Evolutionary conservation across 1,139 yeast genomes (phyloP).

Genomic region (Blastobotrys arbuscula): DNA sequence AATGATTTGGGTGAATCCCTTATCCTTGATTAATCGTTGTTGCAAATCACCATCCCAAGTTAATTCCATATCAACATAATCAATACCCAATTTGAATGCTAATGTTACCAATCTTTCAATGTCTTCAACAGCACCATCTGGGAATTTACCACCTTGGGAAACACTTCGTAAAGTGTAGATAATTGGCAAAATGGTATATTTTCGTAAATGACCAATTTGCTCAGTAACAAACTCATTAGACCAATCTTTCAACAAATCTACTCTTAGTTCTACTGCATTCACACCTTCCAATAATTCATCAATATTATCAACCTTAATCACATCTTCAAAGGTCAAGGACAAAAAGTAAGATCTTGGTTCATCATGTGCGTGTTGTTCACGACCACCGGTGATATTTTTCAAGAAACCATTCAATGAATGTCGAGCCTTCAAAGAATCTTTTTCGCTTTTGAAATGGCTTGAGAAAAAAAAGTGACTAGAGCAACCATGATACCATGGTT

Average conservation of each 20-base stretch:
- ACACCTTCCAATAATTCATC: conserved; percentile 58
- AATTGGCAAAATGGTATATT: conserved; percentile 63
- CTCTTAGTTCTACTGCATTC: conserved; percentile 77
- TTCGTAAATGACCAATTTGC: conserved; percentile 67
- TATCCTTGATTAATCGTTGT: conserved; percentile 42
- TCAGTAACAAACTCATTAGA: conserved; percentile 52
- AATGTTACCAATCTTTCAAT: conserved; percentile 50
- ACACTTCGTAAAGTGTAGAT: conserved; percentile 74
- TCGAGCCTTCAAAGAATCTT: conserved; percentile 54
- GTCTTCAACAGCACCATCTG: conserved; percentile 45
- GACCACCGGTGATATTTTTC: conserved; percentile 58
- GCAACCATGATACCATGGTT: conserved; percentile 72
- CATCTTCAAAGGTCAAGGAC: conserved; percentile 56
- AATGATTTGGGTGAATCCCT: conserved; percentile 62
- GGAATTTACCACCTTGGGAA: conserved; percentile 79
- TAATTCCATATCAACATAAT: conserved; percentile 47
- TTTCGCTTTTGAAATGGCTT: conserved; percentile 55
- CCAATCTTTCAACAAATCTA: conserved; percentile 55
- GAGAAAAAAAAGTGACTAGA: conserved; percentile 77
- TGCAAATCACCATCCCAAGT: conserved; percentile 42
- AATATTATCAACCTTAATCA: conserved; percentile 39
- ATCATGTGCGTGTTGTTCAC: conserved; percentile 34
- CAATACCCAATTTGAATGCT: conserved; percentile 61
- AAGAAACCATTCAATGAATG: conserved; percentile 55
- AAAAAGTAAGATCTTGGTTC: conserved; percentile 60